Evolutionary conservation across 305 asterid species (phyloP), one percentile per base, ranked within the genome.

Genomic region (Ruellia speciosa): DNA sequence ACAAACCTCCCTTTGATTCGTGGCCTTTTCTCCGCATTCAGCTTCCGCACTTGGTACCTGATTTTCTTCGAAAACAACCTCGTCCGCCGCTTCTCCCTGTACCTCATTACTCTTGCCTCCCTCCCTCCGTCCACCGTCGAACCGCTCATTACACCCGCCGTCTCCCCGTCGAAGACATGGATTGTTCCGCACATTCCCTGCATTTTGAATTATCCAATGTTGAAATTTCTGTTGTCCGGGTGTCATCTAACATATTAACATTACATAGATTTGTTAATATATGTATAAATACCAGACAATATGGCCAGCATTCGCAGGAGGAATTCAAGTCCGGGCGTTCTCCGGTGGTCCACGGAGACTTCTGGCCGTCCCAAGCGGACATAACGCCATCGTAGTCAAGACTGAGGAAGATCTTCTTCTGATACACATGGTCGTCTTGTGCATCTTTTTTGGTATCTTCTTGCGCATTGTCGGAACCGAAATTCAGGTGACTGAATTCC

Each of bases 1-100:
- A 89, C 88, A 37, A 89, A 89, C 68, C 95, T 86, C 65, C 97
- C 97, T 77, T 89, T 86, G 89, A 89, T 84, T 37, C 95, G 51
- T 10, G 97, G 97, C 77, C 97, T 82, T 69, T 89, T 89, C 69
- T 89, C 95, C 0, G 97, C 97, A 54, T 89, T 89, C 78, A 89
- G 37, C 75, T 89, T 89, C 51, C 97, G 77, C 24, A 89, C 97
- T 78, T 89, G 92, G 69, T 89, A 86, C 72, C 95, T 69, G 40
- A 89, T 89, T 81, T 82, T 89, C 90, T 89, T 89, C 2, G 95
- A 81, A 65, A 86, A 89, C 78, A 89, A 66, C 56, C 97, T 89
- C 19, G 81, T 86, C 52, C 85, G 77, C 58, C 95, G 77, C 69
- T 89, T 89, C 64, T 86, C 95, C 39, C 95, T 65, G 58, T 89